Conservation (phyloP, 441 rosid genomes). For the Heliophila coronopifolia region DNA sequence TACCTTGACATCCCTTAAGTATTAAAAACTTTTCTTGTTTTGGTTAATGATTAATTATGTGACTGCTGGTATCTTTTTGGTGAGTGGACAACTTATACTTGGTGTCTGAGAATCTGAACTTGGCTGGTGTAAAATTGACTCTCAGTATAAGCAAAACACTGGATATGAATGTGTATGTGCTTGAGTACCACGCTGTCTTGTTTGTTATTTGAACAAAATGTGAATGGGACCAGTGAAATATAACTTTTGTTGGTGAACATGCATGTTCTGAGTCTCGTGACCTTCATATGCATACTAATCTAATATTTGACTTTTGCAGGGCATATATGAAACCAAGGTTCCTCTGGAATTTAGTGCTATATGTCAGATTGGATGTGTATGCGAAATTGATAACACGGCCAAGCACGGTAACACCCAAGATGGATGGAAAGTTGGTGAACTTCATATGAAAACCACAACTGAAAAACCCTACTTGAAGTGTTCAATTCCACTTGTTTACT, state of each 20-base stretch:
- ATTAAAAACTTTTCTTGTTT: background rate
- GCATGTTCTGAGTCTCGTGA: background rate
- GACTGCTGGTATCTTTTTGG: slow-evolving; percentile 5
- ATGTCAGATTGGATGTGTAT: slow-evolving; percentile 89
- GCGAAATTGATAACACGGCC: slow-evolving; percentile 73
- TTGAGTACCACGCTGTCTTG: slow-evolving; percentile 5
- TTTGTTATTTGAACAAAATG: slow-evolving; percentile 20
- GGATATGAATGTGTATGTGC: background rate
- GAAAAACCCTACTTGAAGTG: slow-evolving; percentile 82
- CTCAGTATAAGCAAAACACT: no score
- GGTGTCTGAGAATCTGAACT: slow-evolving; percentile 8
- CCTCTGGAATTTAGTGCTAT: slow-evolving; percentile 74
- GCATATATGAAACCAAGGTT: slow-evolving; percentile 81
- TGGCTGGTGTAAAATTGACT: slow-evolving; percentile 4
- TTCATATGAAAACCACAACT: slow-evolving; percentile 86
- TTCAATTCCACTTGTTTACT: slow-evolving; percentile 72
- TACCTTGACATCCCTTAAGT: slow-evolving; percentile 2
- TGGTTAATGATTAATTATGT: slow-evolving; percentile 8
- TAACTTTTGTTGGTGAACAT: slow-evolving; percentile 13
- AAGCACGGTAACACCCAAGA: slow-evolving; percentile 66
- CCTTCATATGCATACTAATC: slow-evolving; percentile 12
- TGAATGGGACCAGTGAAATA: slow-evolving; percentile 2
- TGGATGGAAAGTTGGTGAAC: slow-evolving; percentile 77
- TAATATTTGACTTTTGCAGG: slow-evolving; percentile 44
- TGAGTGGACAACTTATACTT: slow-evolving; percentile 14